These are phyloP conservation scores for Ambrosia hybrid DNA, from an alignment of 140 eudicot species.

Conservation along the genomic window DNA sequence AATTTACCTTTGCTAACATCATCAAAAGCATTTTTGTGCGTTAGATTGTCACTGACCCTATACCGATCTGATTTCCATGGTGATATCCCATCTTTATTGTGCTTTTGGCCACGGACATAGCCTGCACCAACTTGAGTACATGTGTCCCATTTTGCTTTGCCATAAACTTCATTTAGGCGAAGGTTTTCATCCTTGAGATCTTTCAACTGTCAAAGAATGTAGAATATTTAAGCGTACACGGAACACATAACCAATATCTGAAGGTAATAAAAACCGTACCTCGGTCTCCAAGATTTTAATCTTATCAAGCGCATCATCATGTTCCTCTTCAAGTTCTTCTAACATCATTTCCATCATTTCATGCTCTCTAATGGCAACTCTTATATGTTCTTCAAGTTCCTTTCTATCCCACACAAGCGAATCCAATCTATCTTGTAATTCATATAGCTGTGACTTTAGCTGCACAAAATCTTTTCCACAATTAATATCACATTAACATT, in stretches of 20 bases:
- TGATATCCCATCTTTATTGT: slow-evolving; percentile 16
- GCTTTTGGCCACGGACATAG: not conserved
- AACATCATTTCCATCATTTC: slow-evolving; percentile 57
- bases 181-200: slow-evolving; percentile 50
- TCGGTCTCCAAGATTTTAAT: slow-evolving; percentile 53
- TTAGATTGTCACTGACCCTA: slow-evolving; percentile 13
- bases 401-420: slow-evolving; percentile 52
- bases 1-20: slow-evolving; percentile 5
- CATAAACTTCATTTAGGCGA: slow-evolving; percentile 44
- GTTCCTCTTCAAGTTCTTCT: slow-evolving; percentile 78
- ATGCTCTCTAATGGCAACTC: slow-evolving; percentile 43
- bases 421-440: slow-evolving; percentile 54
- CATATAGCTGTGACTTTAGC: slow-evolving; percentile 52
- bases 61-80: slow-evolving; percentile 20
- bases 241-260: not conserved
- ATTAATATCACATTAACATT: not conserved
- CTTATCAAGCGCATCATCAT: slow-evolving; percentile 62
- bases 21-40: slow-evolving; percentile 19
- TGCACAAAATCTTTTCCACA: slow-evolving; percentile 14
- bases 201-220: slow-evolving; percentile 42
- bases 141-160: slow-evolving; percentile 40
- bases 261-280: slow-evolving; percentile 35
- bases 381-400: slow-evolving; percentile 55
- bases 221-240: not conserved
- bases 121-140: not conserved